These are phyloP conservation scores for Zygnema circumcarinatum DNA, from an alignment of 139 green algal species.

Conservation along the genomic window DNA sequence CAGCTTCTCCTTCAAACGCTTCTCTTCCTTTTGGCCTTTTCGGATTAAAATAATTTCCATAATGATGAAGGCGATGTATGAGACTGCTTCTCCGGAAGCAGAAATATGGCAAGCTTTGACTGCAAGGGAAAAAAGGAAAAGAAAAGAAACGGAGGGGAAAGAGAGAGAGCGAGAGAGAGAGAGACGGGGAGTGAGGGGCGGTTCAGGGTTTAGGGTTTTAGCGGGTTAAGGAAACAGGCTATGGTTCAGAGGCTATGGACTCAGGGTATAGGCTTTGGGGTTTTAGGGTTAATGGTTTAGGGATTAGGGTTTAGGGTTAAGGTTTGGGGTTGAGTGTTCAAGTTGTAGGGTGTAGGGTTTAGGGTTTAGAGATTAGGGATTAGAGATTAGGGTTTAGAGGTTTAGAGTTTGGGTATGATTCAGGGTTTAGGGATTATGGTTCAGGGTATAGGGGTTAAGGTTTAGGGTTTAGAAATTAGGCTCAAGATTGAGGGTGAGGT, in stretches of 20 bases:
- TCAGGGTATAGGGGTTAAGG: no score
- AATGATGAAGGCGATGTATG: constrained; percentile 41
- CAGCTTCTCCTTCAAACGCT: constrained; percentile 1
- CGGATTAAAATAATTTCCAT: constrained; percentile 18
- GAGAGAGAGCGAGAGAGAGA: not conserved
- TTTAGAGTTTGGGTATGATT: no score
- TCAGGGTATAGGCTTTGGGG: no score
- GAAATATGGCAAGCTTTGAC: constrained; percentile 30
- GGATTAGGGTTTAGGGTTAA: no score
- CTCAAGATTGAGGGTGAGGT: no score
- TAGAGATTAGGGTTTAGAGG: no score
- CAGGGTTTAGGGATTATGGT: no score
- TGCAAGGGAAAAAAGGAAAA: not conserved
- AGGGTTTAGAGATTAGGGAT: no score
- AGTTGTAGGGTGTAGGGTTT: no score
- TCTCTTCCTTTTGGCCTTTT: constrained; percentile 7
- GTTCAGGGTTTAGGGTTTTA: not conserved
- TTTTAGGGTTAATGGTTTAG: no score
- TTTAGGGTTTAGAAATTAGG: no score
- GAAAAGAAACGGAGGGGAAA: not conserved
- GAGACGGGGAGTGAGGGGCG: not conserved
- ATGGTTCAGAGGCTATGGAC: not conserved
- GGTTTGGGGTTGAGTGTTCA: no score
- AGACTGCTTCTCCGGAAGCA: constrained; percentile 37
- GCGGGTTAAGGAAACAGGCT: not conserved